These are phyloP conservation scores for Stachybotrys echinatus DNA, from an alignment of 2,329 filamentous ascomycete species.

Conservation along the genomic window DNA sequence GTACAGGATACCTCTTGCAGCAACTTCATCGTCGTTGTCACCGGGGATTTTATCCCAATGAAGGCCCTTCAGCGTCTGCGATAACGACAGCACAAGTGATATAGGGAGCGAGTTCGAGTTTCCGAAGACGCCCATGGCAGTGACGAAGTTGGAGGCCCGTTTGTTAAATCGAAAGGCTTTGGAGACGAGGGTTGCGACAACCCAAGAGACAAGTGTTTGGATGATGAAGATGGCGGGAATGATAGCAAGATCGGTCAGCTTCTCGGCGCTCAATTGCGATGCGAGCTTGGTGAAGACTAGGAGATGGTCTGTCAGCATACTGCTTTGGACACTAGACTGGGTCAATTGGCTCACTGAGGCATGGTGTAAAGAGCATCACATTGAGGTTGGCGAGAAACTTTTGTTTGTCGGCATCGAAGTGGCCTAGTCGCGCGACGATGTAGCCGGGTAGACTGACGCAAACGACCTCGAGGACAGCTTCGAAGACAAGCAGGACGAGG, in stretches of 20 bases:
- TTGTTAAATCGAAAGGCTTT: conserved; percentile 76
- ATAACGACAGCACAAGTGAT: conserved; percentile 88
- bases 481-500: conserved; percentile 79
- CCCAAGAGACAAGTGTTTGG: conserved; percentile 82
- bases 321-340: not conserved
- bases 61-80: conserved; percentile 83
- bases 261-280: conserved; percentile 87
- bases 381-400: conserved; percentile 97
- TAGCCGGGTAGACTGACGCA: conserved; percentile 94
- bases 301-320: conserved; percentile 12
- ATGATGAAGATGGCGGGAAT: conserved; percentile 93
- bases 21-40: conserved; percentile 94
- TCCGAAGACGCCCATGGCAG: conserved; percentile 95
- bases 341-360: conserved; percentile 64
- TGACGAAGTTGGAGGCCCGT: conserved; percentile 87
- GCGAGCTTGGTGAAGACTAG: conserved; percentile 94
- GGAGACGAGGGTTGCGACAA: conserved; percentile 65
- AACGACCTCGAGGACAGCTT: conserved; percentile 90
- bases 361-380: conserved; percentile 93
- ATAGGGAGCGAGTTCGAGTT: conserved; percentile 98
- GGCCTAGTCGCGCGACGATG: conserved; percentile 80
- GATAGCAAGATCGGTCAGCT: conserved; percentile 82
- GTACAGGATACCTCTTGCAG: conserved; percentile 88
- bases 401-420: conserved; percentile 93
- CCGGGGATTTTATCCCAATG: conserved; percentile 90